These are phyloP conservation scores for Heterobasidion occidentale DNA, from an alignment of 1,284 basidiomycete species.

Conservation along the genomic window DNA sequence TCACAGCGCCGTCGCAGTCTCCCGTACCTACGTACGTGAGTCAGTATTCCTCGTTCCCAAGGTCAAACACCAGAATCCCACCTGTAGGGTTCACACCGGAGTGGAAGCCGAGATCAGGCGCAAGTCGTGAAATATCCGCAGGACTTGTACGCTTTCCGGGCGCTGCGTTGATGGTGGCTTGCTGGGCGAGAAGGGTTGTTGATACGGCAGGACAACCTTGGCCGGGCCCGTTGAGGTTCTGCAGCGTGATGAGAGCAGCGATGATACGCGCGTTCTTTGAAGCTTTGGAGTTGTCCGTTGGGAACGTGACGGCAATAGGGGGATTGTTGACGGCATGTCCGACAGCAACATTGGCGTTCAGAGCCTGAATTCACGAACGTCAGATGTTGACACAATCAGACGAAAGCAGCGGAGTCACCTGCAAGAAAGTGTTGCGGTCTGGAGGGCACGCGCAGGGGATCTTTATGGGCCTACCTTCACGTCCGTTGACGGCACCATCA, in stretches of 20 bases:
- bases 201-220: constrained; percentile 21
- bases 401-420: constrained; percentile 6
- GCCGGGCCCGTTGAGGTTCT: constrained; percentile 23
- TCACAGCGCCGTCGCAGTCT: constrained; percentile 23
- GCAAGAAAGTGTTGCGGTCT: constrained; percentile 20
- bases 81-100: constrained; percentile 22
- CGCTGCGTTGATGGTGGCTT: background rate
- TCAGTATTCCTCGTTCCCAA: too few relatives aligned
- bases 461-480: constrained; percentile 42
- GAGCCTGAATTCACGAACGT: constrained; percentile 3
- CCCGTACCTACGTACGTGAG: background rate
- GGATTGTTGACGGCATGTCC: constrained; percentile 54
- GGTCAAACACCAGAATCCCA: too few relatives aligned
- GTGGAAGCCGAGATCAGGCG: constrained; percentile 10
- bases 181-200: constrained; percentile 20
- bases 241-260: constrained; percentile 20
- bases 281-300: constrained; percentile 37
- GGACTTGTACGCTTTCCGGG: background rate
- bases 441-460: constrained; percentile 55
- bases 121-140: constrained; percentile 5
- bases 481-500: constrained; percentile 32
- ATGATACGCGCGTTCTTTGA: constrained; percentile 43
- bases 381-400: too few relatives aligned
- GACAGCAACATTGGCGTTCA: constrained; percentile 28
- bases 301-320: constrained; percentile 40